Conservation (phyloP, 2,329 filamentous ascomycete species). For the Periconia sp. region DNA sequence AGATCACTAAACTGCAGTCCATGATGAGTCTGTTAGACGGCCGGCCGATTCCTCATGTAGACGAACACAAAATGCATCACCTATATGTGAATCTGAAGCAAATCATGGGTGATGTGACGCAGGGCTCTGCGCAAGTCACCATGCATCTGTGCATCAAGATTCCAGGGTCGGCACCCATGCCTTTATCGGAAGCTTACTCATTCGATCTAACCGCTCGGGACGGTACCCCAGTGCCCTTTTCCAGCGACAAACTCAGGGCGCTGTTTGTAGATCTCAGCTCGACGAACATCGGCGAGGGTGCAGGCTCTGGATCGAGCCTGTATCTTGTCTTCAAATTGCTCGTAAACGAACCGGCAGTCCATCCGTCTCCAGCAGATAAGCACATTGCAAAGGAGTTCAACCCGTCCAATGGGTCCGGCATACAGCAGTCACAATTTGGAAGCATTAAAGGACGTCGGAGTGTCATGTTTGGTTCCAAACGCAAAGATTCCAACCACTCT, state of each 20-base stretch:
- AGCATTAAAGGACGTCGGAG: conserved; percentile 50
- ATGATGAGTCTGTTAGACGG: conserved; percentile 92
- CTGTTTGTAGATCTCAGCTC: conserved; percentile 85
- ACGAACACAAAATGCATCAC: conserved; percentile 76
- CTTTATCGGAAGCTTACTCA: conserved; percentile 80
- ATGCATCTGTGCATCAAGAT: conserved; percentile 76
- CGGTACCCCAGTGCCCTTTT: conserved; percentile 64
- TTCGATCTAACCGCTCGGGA: conserved; percentile 77
- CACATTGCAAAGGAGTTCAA: conserved; percentile 26
- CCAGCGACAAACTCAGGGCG: conserved; percentile 73
- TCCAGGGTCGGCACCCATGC: conserved; percentile 62
- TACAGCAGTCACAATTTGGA: conserved; percentile 35
- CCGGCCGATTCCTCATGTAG: conserved; percentile 68
- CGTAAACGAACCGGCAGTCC: conserved; percentile 54
- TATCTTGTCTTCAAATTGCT: conserved; percentile 84
- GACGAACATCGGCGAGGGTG: conserved; percentile 67
- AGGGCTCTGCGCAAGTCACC: conserved; percentile 69
- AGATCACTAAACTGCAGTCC: conserved; percentile 88
- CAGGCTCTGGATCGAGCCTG: conserved; percentile 69
- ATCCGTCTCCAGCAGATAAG: conserved; percentile 33
- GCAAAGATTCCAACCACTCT: conserved; percentile 44
- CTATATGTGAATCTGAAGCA: conserved; percentile 81
- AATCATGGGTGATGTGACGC: conserved; percentile 74
- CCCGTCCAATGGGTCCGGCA: conserved; percentile 19
- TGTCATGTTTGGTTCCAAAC: conserved; percentile 69